Evolutionary conservation across 129 eudicot species (phyloP).

Genomic region (Apium graveolens): DNA sequence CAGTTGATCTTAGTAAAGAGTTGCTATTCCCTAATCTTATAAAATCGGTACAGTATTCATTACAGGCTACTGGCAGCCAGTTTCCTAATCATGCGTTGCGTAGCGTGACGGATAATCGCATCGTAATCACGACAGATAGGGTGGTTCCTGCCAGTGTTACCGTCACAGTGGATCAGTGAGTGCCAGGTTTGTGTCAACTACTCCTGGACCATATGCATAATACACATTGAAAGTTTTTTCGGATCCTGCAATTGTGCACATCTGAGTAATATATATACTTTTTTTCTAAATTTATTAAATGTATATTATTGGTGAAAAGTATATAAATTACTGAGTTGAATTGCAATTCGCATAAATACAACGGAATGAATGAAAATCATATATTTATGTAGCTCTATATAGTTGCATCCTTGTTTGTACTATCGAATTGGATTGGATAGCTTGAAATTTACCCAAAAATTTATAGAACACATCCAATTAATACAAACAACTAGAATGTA

Average conservation of each 20-base stretch:
- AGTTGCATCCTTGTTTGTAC: no score
- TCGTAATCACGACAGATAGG: slow-evolving; percentile 45
- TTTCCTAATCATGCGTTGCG: slow-evolving; percentile 65
- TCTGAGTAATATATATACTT: not conserved
- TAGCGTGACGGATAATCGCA: slow-evolving; percentile 48
- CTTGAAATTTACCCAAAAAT: no score
- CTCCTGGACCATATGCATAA: not conserved
- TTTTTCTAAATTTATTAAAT: not conserved
- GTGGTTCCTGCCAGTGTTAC: slow-evolving; percentile 43
- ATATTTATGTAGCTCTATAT: no score
- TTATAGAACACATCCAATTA: no score
- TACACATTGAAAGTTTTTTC: not conserved
- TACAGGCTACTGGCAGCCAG: slow-evolving; percentile 28
- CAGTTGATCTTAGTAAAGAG: slow-evolving; percentile 36
- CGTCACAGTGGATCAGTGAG: slow-evolving; percentile 68
- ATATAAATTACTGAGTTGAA: not conserved
- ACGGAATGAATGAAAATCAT: not conserved
- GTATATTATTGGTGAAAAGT: not conserved
- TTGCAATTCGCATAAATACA: not conserved
- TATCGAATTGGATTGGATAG: no score
- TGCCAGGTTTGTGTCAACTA: slow-evolving; percentile 3
- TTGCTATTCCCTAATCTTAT: slow-evolving; percentile 52
- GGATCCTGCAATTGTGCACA: not conserved
- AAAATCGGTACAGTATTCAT: slow-evolving; percentile 50
- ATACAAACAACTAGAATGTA: no score